Evolutionary conservation across 208 protist species (phyloP).

Genomic region (Acanthamoeba sp.): DNA sequence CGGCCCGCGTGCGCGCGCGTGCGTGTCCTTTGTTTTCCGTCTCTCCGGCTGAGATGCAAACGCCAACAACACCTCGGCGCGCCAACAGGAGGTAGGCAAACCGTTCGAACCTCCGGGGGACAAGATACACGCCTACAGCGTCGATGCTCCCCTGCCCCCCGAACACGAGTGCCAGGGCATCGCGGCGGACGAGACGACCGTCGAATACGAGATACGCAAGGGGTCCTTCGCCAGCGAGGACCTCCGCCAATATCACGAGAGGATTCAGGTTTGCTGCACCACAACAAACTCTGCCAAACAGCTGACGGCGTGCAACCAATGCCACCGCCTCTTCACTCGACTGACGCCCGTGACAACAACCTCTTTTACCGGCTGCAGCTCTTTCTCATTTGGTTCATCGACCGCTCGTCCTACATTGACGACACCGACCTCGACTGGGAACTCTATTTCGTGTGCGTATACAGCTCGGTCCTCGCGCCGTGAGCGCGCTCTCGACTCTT

Average conservation of each 20-base stretch:
- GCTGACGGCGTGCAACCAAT: too few species aligned
- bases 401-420: conserved; percentile 18
- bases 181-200: background rate
- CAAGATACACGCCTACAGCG: conserved; percentile 5
- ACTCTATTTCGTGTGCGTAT: conserved; percentile 53
- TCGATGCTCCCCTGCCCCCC: too few species aligned
- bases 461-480: background rate
- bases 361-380: background rate
- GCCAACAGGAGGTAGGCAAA: background rate
- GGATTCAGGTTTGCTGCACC: conserved; percentile 34
- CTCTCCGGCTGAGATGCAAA: too few species aligned
- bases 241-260: background rate
- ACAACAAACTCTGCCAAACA: too few species aligned
- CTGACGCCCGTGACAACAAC: too few species aligned
- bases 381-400: conserved; percentile 51
- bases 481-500: too few species aligned
- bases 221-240: background rate
- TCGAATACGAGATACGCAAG: background rate
- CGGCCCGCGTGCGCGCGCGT: too few species aligned
- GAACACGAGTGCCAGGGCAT: too few species aligned
- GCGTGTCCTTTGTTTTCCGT: too few species aligned
- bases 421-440: conserved; percentile 41
- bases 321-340: too few species aligned
- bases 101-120: background rate
- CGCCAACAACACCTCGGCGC: too few species aligned